phyloP scores from a whole-genome alignment of 495 filamentous ascomycete species.

The Trichodelitschia bisporula region DNA sequence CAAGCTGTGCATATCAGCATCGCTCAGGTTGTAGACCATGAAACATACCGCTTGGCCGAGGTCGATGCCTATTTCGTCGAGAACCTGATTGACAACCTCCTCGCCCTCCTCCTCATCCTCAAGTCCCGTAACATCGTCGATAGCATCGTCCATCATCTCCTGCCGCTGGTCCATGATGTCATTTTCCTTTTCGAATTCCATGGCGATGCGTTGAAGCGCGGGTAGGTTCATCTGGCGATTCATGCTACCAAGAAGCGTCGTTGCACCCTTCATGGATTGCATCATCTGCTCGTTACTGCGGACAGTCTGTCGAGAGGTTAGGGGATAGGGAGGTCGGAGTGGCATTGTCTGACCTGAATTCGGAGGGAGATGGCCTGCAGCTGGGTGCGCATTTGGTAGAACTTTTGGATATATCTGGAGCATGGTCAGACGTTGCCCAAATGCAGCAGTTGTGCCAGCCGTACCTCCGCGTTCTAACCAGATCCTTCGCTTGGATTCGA shows the following conservation, averaged over 20 bases:
- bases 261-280: conserved; percentile 97
- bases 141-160: conserved; percentile 99
- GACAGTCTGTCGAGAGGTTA: conserved; percentile 38
- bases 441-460: background rate
- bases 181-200: conserved; percentile 98
- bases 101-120: conserved; percentile 79
- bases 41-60: conserved; percentile 57
- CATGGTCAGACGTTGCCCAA: background rate
- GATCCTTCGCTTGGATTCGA: conserved; percentile 92
- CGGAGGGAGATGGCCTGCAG: conserved; percentile 85
- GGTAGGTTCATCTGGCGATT: conserved; percentile 94
- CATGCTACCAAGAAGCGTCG: conserved; percentile 78
- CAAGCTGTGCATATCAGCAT: conserved; percentile 16
- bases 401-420: conserved; percentile 78
- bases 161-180: conserved; percentile 97
- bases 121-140: conserved; percentile 88
- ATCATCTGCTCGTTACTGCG: conserved; percentile 99
- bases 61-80: conserved; percentile 94
- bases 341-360: conserved; percentile 42
- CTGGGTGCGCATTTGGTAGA: conserved; percentile 93
- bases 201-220: conserved; percentile 82
- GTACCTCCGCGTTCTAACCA: conserved; percentile 56
- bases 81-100: conserved; percentile 82
- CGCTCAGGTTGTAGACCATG: conserved; percentile 4
- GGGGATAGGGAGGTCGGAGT: conserved; percentile 3